Base-by-base conservation (phyloP, 768 basidiomycete species). In the Sarcodon aspratus region DNA sequence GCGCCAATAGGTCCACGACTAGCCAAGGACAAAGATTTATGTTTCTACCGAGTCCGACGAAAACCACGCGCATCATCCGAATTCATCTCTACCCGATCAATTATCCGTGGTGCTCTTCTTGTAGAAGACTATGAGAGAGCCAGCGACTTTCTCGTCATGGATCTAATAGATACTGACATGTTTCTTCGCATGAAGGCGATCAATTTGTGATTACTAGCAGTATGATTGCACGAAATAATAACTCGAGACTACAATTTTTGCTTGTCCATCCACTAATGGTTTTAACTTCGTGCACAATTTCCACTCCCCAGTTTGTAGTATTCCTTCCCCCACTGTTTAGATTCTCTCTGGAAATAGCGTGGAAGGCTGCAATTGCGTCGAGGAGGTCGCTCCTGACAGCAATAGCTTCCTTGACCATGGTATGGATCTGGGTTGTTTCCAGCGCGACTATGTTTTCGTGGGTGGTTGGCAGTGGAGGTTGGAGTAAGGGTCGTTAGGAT, bases 331-430 rank as follows among this genome's bases (percentile, higher is more conserved):
- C 90, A 0, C 78, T 84, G 36, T 76, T 66, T 55, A 77, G 69
- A 0, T 82, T 83, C 67, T 93, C 87, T 36, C 94, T 94, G 0
- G 85, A 85, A 51, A 98, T 73, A 11, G 87, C 85, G 53, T 91
- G 80, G 56, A 97, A 68, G 15, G 89, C 87, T 74, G 91, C 89
- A 55, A 97, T 76, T 9, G 86, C 78, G n/a, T 82, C 80, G 40
- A 97, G 72, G 13, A 99, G 74, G 45, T 80, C 75, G 43, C 72
- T 72, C 59, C 85, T 82, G 64, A 76, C 87, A 38, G 65, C 60
- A 48, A 90, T 65, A 4, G 87, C 82, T 45, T 89, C 80, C 65
- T 93, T 94, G 46, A 83, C 66, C 79, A 93, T 86, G 48, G 80
- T 80, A 64, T 95, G 91, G 33, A 99, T 68, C 57, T 83, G 79